Evolutionary conservation across 495 filamentous ascomycete species (phyloP), one percentile per base, ranked within the genome.

Genomic region (Lophiostoma macrostomum): DNA sequence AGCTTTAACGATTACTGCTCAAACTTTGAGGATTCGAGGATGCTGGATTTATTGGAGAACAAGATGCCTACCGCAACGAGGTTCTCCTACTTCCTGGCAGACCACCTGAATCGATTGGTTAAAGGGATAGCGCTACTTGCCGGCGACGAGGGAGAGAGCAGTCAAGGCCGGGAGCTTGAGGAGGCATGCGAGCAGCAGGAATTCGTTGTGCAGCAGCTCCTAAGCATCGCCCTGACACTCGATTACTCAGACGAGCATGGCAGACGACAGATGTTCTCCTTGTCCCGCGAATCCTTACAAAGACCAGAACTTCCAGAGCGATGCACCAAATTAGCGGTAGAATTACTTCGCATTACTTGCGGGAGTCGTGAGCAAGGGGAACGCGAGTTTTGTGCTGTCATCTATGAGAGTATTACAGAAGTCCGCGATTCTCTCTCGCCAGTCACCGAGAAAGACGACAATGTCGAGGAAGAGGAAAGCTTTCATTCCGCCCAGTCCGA

Each of bases 11-110:
- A 94, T 63, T 96, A 88, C 67, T 96, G 91, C 64, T 80, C 83
- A 0, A 69, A 76, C 1, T 80, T 86, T 43, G 82, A 82, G 19
- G 82, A 86, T 43, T 78, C 76, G 14, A 88, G 86, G 77, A 43
- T 69, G 5, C 85, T 89, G 46, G 73, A 73, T 12, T 71, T 93
- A 13, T 73, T 86, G 11, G 91, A 96, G 60, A 90, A 94, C 62
- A 96, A 95, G 67, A 83, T 99, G 70, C 94, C 94, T 0, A 91
- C 94, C 70, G 89, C 96, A 22, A 95, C 87, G 8, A 87, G 86
- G 43, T 78, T 97, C 5, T 91, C 88, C 8, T 88, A 85, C 62
- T 86, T 84, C 67, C 76, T 97, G 1, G 79, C 90, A 58, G 80
- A 82, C 19, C 88, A 96, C 62, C 76, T 90, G 60, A 84, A 86